Base-by-base conservation (phyloP, 371 early-diverging fungal genomes). In the Zychaea mexicana region DNA sequence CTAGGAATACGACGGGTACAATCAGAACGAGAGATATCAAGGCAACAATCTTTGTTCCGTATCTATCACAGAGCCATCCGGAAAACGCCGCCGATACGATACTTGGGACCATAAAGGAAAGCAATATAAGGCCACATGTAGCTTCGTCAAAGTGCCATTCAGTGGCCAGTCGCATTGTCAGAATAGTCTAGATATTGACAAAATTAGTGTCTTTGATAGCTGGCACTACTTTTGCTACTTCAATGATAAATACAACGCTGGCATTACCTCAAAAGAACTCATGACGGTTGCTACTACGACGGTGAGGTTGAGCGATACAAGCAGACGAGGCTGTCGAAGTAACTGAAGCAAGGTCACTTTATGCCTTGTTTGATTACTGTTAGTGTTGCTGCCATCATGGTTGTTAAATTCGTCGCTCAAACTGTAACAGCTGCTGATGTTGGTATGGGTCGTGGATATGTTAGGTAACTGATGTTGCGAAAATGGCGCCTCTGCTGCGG, bases 121-220 rank as follows among this genome's bases (percentile, higher is more conserved):
- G 66, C 33, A 88, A 75, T 32, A 86, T 84, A 4, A 88, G 61
- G 61, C 88, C 84, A 62, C 83, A 78, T 8, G 76, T 76, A 9
- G 85, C 79, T 61, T 85, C 82, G 53, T 82, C 74, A 73, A 84
- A 77, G 2, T 58, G 32, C 75, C 83, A 87, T 57, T 85, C 85
- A 13, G 77, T 74, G 2, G 81, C 80, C 15, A 87, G 68, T 27
- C 82, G 77, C 75, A 82, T 79, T 0, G 87, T 78, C n/a, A 87
- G 42, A 1, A 85, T 85, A 3, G 87, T 84, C 78, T 87, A 75
- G n/a, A 70, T 17, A 59, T 17, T 22, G 30, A 57, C 4, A 55
- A 49, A 21, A 33, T 45, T 30, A 1, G 19, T 31, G 22, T 6
- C 49, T 49, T 57, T n/a, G n/a, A n/a, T n/a, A n/a, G n/a, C n/a